Evolutionary conservation across 2,329 filamentous ascomycete genomes (phyloP).

Genomic region (Cercospora zeae-maydis): DNA sequence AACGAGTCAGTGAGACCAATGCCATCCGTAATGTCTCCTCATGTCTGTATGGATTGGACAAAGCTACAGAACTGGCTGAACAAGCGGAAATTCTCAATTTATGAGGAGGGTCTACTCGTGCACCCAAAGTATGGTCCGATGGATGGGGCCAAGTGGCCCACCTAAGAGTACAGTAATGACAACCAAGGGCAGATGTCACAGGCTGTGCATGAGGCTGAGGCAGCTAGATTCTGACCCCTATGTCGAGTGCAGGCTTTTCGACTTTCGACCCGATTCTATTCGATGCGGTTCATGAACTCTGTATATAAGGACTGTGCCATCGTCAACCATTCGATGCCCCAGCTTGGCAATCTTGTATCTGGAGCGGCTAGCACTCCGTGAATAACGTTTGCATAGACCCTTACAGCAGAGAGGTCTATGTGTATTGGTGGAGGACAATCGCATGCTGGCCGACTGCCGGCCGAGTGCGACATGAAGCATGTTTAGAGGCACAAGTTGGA

Average conservation of each 20-base stretch:
- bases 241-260: too few species aligned
- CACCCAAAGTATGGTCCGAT: not conserved
- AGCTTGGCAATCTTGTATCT: too few species aligned
- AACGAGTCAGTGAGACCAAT: not conserved
- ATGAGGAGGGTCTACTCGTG: not conserved
- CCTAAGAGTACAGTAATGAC: not conserved
- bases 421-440: too few species aligned
- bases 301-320: too few species aligned
- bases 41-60: constrained; percentile 1
- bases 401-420: not conserved
- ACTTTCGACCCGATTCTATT: too few species aligned
- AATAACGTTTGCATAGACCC: too few species aligned
- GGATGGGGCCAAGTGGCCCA: not conserved
- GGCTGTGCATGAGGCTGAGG: too few species aligned
- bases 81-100: not conserved
- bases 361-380: too few species aligned
- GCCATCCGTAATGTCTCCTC: not conserved
- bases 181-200: too few species aligned
- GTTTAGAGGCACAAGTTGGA: not conserved
- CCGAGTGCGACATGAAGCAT: not conserved
- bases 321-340: too few species aligned
- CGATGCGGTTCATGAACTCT: too few species aligned
- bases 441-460: not conserved
- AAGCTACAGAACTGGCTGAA: not conserved
- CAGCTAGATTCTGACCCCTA: too few species aligned